Evolutionary conservation across 2,329 filamentous ascomycete species (phyloP), one percentile per base, ranked within the genome.

Genomic region (Calycina herbarum): DNA sequence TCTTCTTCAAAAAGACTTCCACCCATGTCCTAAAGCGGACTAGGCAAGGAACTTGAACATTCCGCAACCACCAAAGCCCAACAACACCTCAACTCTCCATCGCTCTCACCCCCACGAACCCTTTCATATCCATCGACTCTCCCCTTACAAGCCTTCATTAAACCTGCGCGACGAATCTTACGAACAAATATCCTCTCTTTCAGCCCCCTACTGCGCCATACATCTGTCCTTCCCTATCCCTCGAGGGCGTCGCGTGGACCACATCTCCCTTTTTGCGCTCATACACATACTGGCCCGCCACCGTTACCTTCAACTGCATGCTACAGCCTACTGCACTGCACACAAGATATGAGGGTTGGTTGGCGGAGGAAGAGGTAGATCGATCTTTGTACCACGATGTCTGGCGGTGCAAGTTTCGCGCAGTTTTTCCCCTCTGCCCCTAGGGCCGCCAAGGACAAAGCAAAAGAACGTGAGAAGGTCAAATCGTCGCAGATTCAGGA

Each of bases 381-480:
- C 66, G 68, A 70, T 77, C 57, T 68, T 65, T 70, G 70, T 71
- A 63, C 76, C 83, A 88, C 82, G 81, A 92, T 91, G 90, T 92
- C 92, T 87, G 92, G 91, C 83, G 86, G 83, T 79, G 89, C 90
- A 82, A 89, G 89, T 81, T 94, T 93, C 84, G 91, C 90, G 81
- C 88, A 93, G 81, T 95, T 93, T 85, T 94, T 93, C 79, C 91
- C 90, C 73, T 87, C 89, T 77, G 91, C 90, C 76, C 90, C 91
- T 72, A 74, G 73, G 59, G 73, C 74, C 66, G 82, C 83, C 64
- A 82, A 82, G 77, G 83, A 86, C 76, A 82, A 82, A 74, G 83
- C 84, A 70, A 83, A 83, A 76, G 85, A 88, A 77, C 82, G 86
- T 76, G 85, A 87, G 76, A 88, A 83, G 77, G 82, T 84, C 63